phyloP scores from a whole-genome alignment of 257 asterid genomes.

The Ballota nigra region DNA sequence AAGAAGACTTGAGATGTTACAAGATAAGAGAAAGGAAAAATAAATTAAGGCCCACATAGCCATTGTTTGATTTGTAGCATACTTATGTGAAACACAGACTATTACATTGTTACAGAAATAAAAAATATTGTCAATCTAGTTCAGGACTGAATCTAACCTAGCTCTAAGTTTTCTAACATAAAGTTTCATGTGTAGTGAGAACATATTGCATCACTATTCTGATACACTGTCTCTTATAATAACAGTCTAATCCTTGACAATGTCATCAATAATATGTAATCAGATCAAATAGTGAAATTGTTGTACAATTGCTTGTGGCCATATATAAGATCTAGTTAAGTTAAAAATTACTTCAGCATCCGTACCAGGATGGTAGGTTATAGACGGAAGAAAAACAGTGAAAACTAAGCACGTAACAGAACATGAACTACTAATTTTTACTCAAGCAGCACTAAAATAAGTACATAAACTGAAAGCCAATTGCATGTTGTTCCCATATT shows the following conservation, averaged over 20 bases:
- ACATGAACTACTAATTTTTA: constrained; percentile 6
- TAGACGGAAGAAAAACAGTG: neutral
- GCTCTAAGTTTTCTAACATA: neutral
- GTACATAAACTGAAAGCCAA: neutral
- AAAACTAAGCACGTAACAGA: neutral
- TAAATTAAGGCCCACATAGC: neutral
- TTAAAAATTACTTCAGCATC: neutral
- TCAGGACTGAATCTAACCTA: neutral
- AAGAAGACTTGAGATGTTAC: constrained; percentile 9
- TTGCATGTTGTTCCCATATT: too few species aligned
- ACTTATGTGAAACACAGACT: constrained; percentile 12
- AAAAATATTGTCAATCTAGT: constrained; percentile 13
- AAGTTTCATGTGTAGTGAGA: neutral
- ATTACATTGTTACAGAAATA: neutral
- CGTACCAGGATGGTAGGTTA: neutral
- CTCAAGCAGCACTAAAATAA: neutral
- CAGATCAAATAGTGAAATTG: constrained; percentile 7
- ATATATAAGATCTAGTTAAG: neutral
- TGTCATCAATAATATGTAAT: constrained; percentile 5
- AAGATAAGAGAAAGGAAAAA: neutral
- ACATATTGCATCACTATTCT: neutral
- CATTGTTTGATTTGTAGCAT: neutral
- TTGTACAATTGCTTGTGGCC: neutral
- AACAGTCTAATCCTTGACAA: neutral
- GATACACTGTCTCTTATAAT: constrained; percentile 1